phyloP scores from a whole-genome alignment of 2,329 filamentous ascomycete species.

The Drechslerella coelobrocha region DNA sequence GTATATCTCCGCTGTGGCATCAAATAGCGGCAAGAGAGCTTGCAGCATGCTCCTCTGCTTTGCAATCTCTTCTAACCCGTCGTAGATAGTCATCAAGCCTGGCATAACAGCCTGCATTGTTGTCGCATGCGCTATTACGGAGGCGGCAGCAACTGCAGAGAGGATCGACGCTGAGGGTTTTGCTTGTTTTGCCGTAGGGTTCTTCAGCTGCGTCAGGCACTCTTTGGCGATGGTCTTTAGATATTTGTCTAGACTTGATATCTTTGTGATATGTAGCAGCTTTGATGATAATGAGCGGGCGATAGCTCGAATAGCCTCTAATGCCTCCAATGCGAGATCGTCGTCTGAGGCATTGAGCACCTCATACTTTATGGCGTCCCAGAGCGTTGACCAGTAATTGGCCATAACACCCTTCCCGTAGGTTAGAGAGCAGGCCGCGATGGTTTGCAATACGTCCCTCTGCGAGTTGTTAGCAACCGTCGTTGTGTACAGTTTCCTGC shows the following conservation, averaged over 20 bases:
- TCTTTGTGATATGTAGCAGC: slow-evolving; percentile 57
- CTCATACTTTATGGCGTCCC: slow-evolving; percentile 74
- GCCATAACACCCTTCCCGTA: slow-evolving; percentile 68
- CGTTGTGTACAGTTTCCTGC: not conserved
- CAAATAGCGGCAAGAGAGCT: slow-evolving; percentile 66
- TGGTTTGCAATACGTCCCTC: slow-evolving; percentile 71
- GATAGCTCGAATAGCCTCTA: slow-evolving; percentile 65
- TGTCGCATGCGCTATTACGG: slow-evolving; percentile 64
- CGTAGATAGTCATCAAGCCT: slow-evolving; percentile 67
- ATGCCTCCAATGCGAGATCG: slow-evolving; percentile 67
- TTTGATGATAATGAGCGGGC: slow-evolving; percentile 64
- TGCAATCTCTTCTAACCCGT: slow-evolving; percentile 67
- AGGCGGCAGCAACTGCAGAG: slow-evolving; percentile 65
- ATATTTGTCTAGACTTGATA: slow-evolving; percentile 63
- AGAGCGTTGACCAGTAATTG: slow-evolving; percentile 69
- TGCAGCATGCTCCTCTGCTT: slow-evolving; percentile 70
- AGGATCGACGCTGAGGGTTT: slow-evolving; percentile 70
- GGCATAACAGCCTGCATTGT: slow-evolving; percentile 66
- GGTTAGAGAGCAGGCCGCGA: slow-evolving; percentile 66
- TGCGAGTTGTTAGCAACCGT: slow-evolving; percentile 53
- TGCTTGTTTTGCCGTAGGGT: slow-evolving; percentile 73
- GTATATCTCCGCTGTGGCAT: slow-evolving; percentile 66
- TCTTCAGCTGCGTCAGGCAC: slow-evolving; percentile 71
- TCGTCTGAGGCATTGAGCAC: slow-evolving; percentile 71
- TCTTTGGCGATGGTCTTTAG: slow-evolving; percentile 70